phyloP scores from a whole-genome alignment of 257 asterid species.

The Coffea canephora region DNA sequence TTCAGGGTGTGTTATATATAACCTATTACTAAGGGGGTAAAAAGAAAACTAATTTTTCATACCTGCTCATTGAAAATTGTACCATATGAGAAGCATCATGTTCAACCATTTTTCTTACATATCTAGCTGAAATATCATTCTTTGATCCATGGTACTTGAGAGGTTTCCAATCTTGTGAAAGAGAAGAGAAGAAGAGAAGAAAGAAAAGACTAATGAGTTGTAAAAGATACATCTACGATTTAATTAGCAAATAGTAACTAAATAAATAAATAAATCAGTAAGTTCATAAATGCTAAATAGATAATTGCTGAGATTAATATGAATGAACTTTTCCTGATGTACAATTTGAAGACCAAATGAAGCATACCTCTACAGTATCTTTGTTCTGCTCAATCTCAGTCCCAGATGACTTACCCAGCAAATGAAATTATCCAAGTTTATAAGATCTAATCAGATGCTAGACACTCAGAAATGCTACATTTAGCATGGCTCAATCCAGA shows the following conservation, averaged over 20 bases:
- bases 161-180: slow-evolving; percentile 69
- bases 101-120: slow-evolving; percentile 46
- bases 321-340: background rate
- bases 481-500: background rate
- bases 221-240: background rate
- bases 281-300: too few species aligned
- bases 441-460: background rate
- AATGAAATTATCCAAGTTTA: background rate
- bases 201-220: slow-evolving; percentile 5
- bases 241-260: background rate
- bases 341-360: slow-evolving; percentile 3
- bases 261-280: background rate
- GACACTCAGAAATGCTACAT: slow-evolving; percentile 1
- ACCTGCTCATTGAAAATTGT: too few species aligned
- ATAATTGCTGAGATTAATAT: background rate
- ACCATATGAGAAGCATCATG: background rate
- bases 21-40: too few species aligned
- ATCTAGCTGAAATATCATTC: slow-evolving; percentile 55
- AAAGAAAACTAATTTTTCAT: too few species aligned
- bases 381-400: slow-evolving; percentile 24
- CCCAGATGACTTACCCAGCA: slow-evolving; percentile 42
- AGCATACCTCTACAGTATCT: slow-evolving; percentile 51
- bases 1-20: too few species aligned
- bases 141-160: slow-evolving; percentile 58
- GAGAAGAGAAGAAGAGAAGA: slow-evolving; percentile 10